These are phyloP conservation scores for Nicotiana tabacum DNA, from an alignment of 257 asterid species.

Conservation along the genomic window DNA sequence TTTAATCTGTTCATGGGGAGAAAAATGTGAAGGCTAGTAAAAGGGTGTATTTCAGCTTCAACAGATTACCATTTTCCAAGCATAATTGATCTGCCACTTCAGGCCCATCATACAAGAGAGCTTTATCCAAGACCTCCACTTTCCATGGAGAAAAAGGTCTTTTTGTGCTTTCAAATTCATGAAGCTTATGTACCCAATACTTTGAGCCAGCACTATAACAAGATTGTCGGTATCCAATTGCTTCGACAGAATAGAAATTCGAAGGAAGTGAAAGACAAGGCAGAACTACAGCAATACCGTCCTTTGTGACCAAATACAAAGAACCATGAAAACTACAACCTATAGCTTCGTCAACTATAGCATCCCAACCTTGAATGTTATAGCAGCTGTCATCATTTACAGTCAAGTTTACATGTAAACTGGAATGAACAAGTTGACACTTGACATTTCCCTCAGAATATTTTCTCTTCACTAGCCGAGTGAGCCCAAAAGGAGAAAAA, in stretches of 20 bases:
- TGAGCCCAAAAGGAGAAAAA: conserved; percentile 84
- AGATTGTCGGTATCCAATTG: conserved; percentile 57
- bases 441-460: conserved; percentile 33
- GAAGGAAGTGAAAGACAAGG: conserved; percentile 68
- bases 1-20: not conserved
- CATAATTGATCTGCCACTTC: conserved; percentile 83
- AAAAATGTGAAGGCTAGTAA: not conserved
- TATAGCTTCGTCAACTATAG: conserved; percentile 53
- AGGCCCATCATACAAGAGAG: conserved; percentile 68
- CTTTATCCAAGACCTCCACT: conserved; percentile 87
- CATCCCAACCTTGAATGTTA: conserved; percentile 45
- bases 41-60: not conserved
- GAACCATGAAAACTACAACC: conserved; percentile 78
- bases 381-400: conserved; percentile 47
- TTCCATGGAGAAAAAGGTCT: conserved; percentile 70
- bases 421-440: conserved; percentile 56
- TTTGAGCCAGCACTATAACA: conserved; percentile 26
- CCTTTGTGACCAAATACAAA: conserved; percentile 67
- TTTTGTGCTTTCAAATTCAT: conserved; percentile 35
- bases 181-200: conserved; percentile 33
- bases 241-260: conserved; percentile 67
- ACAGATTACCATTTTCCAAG: conserved; percentile 67
- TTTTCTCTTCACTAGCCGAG: conserved; percentile 57
- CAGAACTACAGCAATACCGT: conserved; percentile 82
- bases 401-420: conserved; percentile 40